Conservation (phyloP, 2,329 filamentous ascomycete genomes). For the Thermochaetoides dissita region DNA sequence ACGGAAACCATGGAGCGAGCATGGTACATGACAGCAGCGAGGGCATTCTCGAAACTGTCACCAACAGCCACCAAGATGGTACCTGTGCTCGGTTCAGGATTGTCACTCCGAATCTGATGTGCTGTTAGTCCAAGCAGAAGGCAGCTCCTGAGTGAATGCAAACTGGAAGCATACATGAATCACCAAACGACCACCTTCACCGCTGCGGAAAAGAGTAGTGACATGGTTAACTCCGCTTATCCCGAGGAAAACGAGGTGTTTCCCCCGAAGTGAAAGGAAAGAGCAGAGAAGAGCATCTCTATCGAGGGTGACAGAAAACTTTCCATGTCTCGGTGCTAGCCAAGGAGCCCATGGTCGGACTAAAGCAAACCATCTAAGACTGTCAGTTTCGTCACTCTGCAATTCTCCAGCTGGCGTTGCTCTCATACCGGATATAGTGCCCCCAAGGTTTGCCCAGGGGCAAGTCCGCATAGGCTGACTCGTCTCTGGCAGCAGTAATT, state of each 20-base stretch:
- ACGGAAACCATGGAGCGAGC: slow-evolving; percentile 52
- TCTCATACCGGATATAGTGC: neutral
- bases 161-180: slow-evolving; percentile 40
- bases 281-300: slow-evolving; percentile 68
- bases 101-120: slow-evolving; percentile 51
- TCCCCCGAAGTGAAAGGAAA: slow-evolving; percentile 58
- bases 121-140: neutral
- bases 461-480: slow-evolving; percentile 42
- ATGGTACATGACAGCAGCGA: slow-evolving; percentile 75
- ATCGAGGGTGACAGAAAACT: slow-evolving; percentile 49
- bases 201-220: slow-evolving; percentile 53
- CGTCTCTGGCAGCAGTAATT: slow-evolving; percentile 40
- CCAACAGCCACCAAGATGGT: slow-evolving; percentile 59
- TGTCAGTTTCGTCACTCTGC: no score
- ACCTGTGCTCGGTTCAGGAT: slow-evolving; percentile 36
- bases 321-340: slow-evolving; percentile 79
- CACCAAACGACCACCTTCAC: slow-evolving; percentile 49
- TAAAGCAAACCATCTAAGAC: slow-evolving; percentile 60
- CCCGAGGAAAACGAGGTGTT: slow-evolving; percentile 63
- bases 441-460: slow-evolving; percentile 51
- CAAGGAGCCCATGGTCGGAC: slow-evolving; percentile 70
- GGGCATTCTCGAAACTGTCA: slow-evolving; percentile 57
- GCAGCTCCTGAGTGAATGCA: no score
- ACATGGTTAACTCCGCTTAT: slow-evolving; percentile 62
- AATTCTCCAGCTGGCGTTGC: no score